Percentiles rank a stretch among this genome's conserved stretches.
Evolutionary conservation across 495 filamentous ascomycete genomes (phyloP).

Genomic region (Penicillium coprophilum): DNA sequence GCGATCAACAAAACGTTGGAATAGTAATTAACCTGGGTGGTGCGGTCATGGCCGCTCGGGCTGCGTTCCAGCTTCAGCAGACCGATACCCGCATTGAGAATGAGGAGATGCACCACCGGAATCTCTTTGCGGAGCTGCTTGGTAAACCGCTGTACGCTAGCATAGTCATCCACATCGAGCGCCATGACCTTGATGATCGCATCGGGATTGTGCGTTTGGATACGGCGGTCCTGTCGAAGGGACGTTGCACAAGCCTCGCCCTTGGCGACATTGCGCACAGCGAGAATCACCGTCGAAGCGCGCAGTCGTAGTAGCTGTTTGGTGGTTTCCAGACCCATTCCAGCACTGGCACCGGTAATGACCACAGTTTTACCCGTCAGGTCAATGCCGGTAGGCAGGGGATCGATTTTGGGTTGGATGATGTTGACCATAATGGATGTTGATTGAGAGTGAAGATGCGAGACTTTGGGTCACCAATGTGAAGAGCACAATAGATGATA

Average conservation of each 20-base stretch:
- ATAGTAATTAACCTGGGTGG: constrained; percentile 36
- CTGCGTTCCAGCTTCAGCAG: constrained; percentile 21
- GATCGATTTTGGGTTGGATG: not conserved
- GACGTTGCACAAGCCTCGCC: constrained; percentile 13
- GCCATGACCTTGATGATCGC: constrained; percentile 22
- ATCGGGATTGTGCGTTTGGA: constrained; percentile 16
- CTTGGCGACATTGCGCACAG: constrained; percentile 24
- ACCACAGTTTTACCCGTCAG: not conserved
- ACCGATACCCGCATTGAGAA: constrained; percentile 37
- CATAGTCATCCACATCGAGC: constrained; percentile 27
- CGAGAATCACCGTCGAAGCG: constrained; percentile 22
- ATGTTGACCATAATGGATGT: not conserved
- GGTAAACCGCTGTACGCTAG: constrained; percentile 27
- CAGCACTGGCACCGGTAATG: not conserved
- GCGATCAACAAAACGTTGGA: constrained; percentile 35
- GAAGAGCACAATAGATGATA: not conserved
- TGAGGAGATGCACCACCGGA: constrained; percentile 20
- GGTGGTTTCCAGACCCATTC: not conserved
- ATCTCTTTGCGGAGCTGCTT: constrained; percentile 5
- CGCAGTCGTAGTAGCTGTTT: not conserved
- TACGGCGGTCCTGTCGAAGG: not conserved
- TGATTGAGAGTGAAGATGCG: not conserved
- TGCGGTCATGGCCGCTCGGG: constrained; percentile 31
- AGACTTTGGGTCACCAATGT: not conserved
- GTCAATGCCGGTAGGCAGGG: not conserved